phyloP scores from a whole-genome alignment of 2,329 filamentous ascomycete species.

The Alternaria angustiovoidea region DNA sequence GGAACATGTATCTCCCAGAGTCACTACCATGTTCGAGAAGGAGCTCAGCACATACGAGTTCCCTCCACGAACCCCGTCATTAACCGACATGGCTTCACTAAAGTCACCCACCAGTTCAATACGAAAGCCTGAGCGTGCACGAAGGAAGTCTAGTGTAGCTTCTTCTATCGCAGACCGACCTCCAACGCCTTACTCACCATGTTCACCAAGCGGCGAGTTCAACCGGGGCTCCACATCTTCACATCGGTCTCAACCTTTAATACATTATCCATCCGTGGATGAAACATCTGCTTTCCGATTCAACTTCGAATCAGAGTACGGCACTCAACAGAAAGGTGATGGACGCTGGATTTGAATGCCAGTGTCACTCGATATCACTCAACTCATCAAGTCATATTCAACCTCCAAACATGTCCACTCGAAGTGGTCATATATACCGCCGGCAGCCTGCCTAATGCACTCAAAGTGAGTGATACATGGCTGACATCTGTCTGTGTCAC shows the following conservation, averaged over 20 bases:
- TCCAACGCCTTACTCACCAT: constrained; percentile 51
- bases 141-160: constrained; percentile 47
- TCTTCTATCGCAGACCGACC: constrained; percentile 48
- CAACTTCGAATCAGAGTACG: constrained; percentile 39
- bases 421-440: constrained; percentile 1
- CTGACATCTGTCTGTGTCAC: constrained; percentile 20
- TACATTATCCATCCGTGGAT: constrained; percentile 50
- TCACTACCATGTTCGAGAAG: constrained; percentile 46
- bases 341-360: constrained; percentile 30
- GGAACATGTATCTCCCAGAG: constrained; percentile 36
- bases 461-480: constrained; percentile 11
- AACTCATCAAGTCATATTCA: not conserved
- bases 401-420: not conserved
- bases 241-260: constrained; percentile 41
- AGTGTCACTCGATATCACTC: not conserved
- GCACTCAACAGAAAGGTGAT: constrained; percentile 26
- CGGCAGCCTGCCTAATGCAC: constrained; percentile 1
- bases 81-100: constrained; percentile 25
- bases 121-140: constrained; percentile 42
- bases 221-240: constrained; percentile 37
- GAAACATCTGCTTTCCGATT: constrained; percentile 50
- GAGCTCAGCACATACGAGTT: constrained; percentile 40
- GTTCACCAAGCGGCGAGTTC: constrained; percentile 40
- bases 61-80: constrained; percentile 41
- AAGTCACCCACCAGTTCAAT: constrained; percentile 41